phyloP scores from a whole-genome alignment of 1,284 basidiomycete species.

The Trichosporon asahii region DNA sequence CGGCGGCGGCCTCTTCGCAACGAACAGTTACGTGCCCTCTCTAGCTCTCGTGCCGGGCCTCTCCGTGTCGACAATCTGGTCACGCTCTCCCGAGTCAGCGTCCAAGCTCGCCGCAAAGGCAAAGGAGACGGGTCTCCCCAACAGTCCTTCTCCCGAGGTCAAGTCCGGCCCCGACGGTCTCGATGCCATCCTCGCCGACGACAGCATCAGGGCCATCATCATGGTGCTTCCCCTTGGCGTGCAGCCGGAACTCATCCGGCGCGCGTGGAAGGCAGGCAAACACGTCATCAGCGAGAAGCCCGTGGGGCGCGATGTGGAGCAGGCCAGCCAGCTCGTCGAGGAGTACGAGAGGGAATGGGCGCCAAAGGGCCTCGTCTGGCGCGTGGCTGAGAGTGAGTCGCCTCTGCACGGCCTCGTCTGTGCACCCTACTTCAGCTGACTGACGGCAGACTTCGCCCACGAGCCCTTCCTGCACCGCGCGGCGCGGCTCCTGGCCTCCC shows the following conservation, averaged over 20 bases:
- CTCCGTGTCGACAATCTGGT: conserved; percentile 68
- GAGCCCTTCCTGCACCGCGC: conserved; percentile 62
- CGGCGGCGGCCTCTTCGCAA: conserved; percentile 46
- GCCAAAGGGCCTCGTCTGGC: conserved; percentile 70
- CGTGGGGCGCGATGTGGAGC: conserved; percentile 65
- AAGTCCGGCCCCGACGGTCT: conserved; percentile 60
- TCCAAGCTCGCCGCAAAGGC: conserved; percentile 53
- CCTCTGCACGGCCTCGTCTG: too few relatives aligned
- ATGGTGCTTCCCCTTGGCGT: conserved; percentile 71
- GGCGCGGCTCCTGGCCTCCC: conserved; percentile 60
- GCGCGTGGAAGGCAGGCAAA: conserved; percentile 63
- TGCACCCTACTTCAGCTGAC: background rate
- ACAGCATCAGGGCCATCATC: conserved; percentile 68
- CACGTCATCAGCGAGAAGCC: conserved; percentile 79
- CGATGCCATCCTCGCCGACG: conserved; percentile 62
- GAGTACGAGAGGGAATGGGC: conserved; percentile 64
- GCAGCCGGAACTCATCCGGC: conserved; percentile 66
- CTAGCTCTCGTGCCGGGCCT: conserved; percentile 57
- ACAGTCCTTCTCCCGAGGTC: conserved; percentile 46
- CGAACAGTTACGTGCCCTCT: conserved; percentile 65
- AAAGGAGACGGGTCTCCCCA: conserved; percentile 32
- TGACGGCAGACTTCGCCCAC: conserved; percentile 60
- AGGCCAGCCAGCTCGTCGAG: conserved; percentile 63
- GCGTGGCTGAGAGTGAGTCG: conserved; percentile 69
- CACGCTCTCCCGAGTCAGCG: conserved; percentile 66